Conservation (phyloP, 2,329 filamentous ascomycete genomes). For the Cladosporium sp. region DNA sequence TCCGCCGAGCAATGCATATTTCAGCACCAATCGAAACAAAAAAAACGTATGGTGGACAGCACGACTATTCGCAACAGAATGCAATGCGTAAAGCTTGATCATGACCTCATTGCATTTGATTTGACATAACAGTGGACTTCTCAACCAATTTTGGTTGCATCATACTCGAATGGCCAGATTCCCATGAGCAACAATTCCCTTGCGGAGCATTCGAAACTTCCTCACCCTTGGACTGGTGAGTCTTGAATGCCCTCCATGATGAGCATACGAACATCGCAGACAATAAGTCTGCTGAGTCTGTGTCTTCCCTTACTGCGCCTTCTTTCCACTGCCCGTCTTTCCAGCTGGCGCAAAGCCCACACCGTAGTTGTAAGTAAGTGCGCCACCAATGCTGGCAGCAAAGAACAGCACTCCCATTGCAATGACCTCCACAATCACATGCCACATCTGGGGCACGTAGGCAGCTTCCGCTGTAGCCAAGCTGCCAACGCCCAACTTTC, state of each 20-base stretch:
- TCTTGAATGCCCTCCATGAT: not conserved
- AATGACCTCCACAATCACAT: conserved; percentile 35
- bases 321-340: conserved; percentile 24
- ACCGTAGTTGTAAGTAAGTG: conserved; percentile 43
- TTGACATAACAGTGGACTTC: not conserved
- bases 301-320: conserved; percentile 17
- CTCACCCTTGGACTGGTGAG: too few relatives aligned
- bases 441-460: conserved; percentile 34
- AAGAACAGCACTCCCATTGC: conserved; percentile 35
- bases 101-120: not conserved
- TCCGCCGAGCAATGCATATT: not conserved
- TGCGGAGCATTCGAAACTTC: too few relatives aligned
- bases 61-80: conserved; percentile 1
- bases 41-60: not conserved
- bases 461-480: conserved; percentile 21
- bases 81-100: conserved; percentile 5
- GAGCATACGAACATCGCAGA: not conserved
- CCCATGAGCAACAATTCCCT: too few relatives aligned
- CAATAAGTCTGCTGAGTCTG: not conserved
- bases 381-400: conserved; percentile 41
- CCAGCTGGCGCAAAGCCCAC: conserved; percentile 37
- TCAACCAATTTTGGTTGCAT: not conserved
- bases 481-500: conserved; percentile 24
- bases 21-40: not conserved
- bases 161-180: too few relatives aligned